These are phyloP conservation scores for Hortaea sp. DNA, from an alignment of 2,329 filamentous ascomycete genomes.

Conservation along the genomic window DNA sequence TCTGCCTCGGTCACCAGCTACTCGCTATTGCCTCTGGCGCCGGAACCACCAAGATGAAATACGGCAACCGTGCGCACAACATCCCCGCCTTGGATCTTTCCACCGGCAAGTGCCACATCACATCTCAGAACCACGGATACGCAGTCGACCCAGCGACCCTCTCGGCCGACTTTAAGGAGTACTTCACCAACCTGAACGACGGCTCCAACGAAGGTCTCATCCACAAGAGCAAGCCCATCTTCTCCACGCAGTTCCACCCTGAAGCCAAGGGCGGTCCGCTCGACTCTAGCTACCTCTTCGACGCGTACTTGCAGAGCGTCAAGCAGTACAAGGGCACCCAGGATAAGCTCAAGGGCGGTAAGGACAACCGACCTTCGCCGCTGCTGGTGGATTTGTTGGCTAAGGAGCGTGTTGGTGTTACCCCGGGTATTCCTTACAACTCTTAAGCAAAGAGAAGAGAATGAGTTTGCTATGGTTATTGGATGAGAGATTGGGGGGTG, in stretches of 20 bases:
- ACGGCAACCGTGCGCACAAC: constrained; percentile 97
- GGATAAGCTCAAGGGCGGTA: constrained; percentile 56
- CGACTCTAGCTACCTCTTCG: constrained; percentile 92
- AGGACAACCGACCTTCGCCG: constrained; percentile 79
- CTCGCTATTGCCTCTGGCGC: constrained; percentile 82
- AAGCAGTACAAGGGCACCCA: constrained; percentile 80
- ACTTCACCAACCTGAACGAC: constrained; percentile 97
- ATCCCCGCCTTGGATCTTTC: constrained; percentile 91
- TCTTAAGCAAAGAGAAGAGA: background rate
- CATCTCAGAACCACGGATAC: constrained; percentile 96
- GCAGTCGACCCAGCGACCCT: constrained; percentile 81
- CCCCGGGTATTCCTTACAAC: constrained; percentile 20
- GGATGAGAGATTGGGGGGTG: background rate
- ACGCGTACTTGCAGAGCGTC: constrained; percentile 88
- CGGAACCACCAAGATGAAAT: constrained; percentile 93
- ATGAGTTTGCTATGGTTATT: background rate
- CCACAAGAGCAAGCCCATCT: constrained; percentile 91
- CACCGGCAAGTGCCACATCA: constrained; percentile 96
- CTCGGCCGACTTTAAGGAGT: constrained; percentile 73
- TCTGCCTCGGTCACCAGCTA: constrained; percentile 95
- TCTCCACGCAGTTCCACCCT: constrained; percentile 97
- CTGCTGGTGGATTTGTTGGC: constrained; percentile 82
- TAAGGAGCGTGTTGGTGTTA: constrained; percentile 88
- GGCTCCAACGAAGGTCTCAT: constrained; percentile 96
- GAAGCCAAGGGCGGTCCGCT: constrained; percentile 96